Evolutionary conservation across 1,139 yeast species (phyloP), one percentile per base, ranked within the genome.

Genomic region (Pneumocystis sp.): DNA sequence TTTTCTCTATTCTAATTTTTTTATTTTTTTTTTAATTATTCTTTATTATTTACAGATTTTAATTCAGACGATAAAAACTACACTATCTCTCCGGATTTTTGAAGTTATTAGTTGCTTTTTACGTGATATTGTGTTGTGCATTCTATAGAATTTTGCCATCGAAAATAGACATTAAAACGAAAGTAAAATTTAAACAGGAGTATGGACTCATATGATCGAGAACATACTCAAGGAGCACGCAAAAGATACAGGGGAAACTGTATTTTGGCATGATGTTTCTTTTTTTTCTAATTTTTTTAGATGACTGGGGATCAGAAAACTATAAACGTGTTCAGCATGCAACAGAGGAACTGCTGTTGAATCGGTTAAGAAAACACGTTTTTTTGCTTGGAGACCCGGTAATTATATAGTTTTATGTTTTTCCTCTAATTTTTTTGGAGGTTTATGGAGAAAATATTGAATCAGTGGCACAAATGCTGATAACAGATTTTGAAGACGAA

Each of bases 381-480:
- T 17, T 59, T 12, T 25, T 29, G 2, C 44, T 59, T 10, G 61
- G 45, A 0, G 61, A 59, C 3, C 61, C 61, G 8, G 57, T 50
- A 29, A 12, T 37, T 37, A 10, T 37, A 37, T 37, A 12, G 2
- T 12, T 37, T 37, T 37, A 3, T 12, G 15, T 37, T 37, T 37
- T 37, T 37, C 8, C 1, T 21, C 4, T 21, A 10, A 56, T 65
- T 21, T 61, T 65, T 10, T 63, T 56, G 15, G 61, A 63, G 6
- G 61, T 64, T 5, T 61, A 66, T 8, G 56, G 56, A 3, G 69
- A 68, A 34, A 64, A 67, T 15, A 67, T 68, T 34, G 65, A 62
- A 25, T 69, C 68, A 57, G 66, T 65, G 31, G 67, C 67, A 31
- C 59, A 63, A 29, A 45, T 57, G 37, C 44, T 70, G 21, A 66